These are phyloP conservation scores for Albophoma yamanashiensis DNA, from an alignment of 2,329 filamentous ascomycete genomes.

Conservation along the genomic window DNA sequence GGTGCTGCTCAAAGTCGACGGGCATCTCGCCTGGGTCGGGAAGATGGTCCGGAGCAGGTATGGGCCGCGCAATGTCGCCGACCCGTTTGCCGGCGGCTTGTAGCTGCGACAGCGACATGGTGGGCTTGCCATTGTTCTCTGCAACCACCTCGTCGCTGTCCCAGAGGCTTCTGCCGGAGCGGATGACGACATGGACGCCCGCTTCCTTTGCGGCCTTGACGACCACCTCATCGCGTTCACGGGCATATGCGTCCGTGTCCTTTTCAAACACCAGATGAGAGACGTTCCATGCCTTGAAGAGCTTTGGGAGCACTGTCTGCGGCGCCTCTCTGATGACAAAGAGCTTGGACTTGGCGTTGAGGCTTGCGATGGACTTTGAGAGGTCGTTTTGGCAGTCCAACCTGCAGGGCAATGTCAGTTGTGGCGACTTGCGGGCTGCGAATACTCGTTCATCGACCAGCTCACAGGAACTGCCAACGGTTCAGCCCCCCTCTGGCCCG, in stretches of 20 bases:
- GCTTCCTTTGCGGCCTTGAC: conserved; percentile 48
- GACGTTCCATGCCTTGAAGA: conserved; percentile 63
- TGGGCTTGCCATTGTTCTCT: conserved; percentile 56
- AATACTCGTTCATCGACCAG: neutral
- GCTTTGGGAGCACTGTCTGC: conserved; percentile 58
- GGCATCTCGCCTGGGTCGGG: conserved; percentile 56
- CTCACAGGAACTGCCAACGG: conserved; percentile 61
- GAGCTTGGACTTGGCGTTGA: conserved; percentile 63
- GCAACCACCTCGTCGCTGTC: conserved; percentile 61
- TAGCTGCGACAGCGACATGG: conserved; percentile 63
- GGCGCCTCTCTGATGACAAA: conserved; percentile 64
- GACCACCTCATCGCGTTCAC: conserved; percentile 51
- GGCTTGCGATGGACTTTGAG: conserved; percentile 51
- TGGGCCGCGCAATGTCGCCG: conserved; percentile 49
- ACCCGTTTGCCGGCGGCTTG: conserved; percentile 52
- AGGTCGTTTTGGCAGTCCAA: conserved; percentile 66
- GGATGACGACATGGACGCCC: conserved; percentile 57
- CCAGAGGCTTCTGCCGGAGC: conserved; percentile 58
- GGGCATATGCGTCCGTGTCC: conserved; percentile 64
- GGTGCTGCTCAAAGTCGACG: conserved; percentile 46
- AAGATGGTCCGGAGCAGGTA: conserved; percentile 46
- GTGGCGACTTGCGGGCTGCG: neutral
- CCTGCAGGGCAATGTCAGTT: conserved; percentile 20
- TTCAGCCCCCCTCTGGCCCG: conserved; percentile 59
- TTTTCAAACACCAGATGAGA: conserved; percentile 72